These are phyloP conservation scores for Saposhnikovia divaricata DNA, from an alignment of 129 eudicot genomes.

Conservation along the genomic window DNA sequence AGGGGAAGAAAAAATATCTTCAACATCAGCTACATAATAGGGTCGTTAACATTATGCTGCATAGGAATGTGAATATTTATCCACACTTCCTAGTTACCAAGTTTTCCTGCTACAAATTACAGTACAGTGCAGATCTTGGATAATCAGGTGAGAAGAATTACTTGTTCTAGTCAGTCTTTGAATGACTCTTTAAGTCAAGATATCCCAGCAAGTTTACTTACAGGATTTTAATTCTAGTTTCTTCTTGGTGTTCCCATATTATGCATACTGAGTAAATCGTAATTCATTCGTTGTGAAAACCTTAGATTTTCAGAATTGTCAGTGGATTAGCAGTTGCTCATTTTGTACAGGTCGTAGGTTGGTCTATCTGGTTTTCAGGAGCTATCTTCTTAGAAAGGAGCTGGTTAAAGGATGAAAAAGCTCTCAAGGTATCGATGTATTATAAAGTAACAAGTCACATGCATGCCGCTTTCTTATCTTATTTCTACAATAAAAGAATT, in stretches of 20 bases:
- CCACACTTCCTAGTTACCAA: neutral
- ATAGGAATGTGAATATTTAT: neutral
- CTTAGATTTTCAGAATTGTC: neutral
- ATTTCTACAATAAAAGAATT: neutral
- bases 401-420: constrained; percentile 95
- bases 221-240: neutral
- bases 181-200: neutral
- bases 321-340: neutral
- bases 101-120: neutral
- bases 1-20: neutral
- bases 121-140: neutral
- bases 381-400: constrained; percentile 89
- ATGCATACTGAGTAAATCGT: neutral
- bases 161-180: too few species aligned
- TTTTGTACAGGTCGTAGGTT: constrained; percentile 77
- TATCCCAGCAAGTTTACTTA: neutral
- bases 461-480: neutral
- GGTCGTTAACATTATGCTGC: neutral
- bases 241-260: neutral
- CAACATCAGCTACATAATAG: neutral
- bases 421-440: constrained; percentile 54
- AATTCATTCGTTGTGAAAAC: neutral
- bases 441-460: neutral
- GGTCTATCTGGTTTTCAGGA: constrained; percentile 99
- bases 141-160: neutral